Base-by-base conservation (phyloP, 805 yeast species). In the Yarrowia porcina region DNA sequence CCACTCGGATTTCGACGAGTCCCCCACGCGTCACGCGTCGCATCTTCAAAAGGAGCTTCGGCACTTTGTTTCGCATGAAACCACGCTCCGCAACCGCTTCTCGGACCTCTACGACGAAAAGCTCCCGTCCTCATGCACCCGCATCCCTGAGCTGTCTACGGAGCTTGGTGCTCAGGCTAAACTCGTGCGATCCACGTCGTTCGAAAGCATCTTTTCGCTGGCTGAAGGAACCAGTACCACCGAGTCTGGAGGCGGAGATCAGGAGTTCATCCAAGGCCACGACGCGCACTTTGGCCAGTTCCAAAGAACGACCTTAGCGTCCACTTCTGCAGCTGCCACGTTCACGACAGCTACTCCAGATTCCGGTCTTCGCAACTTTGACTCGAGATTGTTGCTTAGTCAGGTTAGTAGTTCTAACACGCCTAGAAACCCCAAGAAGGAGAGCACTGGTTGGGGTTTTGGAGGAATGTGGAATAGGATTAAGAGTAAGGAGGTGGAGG, bases 21-120 rank as follows among this genome's bases (percentile, higher is more conserved):
- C 59, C 12, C 59, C 59, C 8, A 52, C 59, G 18, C 21, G 59
- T 3, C 59, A 49, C 15, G 57, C 20, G 1, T 33, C 41, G 10
- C 57, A 49, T n/a, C 21, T 49, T 4, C 57, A 52, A n/a, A 52
- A 52, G 44, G 61, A 56, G 30, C 39, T 56, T n/a, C 49, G 61
- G 2, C 61, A 56, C 30, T 56, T 39, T 30, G 49, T 39, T n/a
- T 56, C 61, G n/a, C 49, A 56, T 12, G 61, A 56, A 30, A 56
- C 49, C n/a, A 56, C 49, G 21, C 49, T 56, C 7, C 12, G 47
- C 9, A 56, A 41, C 49, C 36, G 61, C 15, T 56, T 39, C 30
- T 41, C 61, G 5, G 61, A 56, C 13, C 30, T 39, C 30, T 56
- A 56, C 61, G 61, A 56, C 39, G 61, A 56, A 11, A 36, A 35